Percentiles rank a stretch among this genome's conserved stretches.
phyloP scores from a whole-genome alignment of 2,329 filamentous ascomycete species.

The Didymella exigua region DNA sequence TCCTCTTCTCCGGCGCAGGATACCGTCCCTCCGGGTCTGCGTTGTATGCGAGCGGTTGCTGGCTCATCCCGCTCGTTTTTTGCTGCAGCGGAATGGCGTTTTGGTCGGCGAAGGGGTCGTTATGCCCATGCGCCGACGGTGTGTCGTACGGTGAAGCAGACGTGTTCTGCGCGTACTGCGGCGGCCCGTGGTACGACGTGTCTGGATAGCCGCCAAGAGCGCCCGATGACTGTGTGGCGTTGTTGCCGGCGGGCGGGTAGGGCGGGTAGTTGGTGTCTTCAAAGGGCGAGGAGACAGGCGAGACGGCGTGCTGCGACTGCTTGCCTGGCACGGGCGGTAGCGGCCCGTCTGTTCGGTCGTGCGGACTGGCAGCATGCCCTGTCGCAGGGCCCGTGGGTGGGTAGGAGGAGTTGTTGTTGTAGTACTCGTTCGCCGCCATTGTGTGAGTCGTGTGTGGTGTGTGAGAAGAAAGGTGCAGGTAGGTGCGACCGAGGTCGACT shows the following conservation, averaged over 20 bases:
- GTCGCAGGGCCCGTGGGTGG: slow-evolving; percentile 35
- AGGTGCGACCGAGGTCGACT: background rate
- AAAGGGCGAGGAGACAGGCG: slow-evolving; percentile 42
- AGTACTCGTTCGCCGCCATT: slow-evolving; percentile 66
- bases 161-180: slow-evolving; percentile 31
- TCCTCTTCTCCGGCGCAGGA: slow-evolving; percentile 25
- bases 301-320: slow-evolving; percentile 30
- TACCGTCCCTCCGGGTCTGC: slow-evolving; percentile 50
- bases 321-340: slow-evolving; percentile 40
- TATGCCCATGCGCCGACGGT: slow-evolving; percentile 56
- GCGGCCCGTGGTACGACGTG: slow-evolving; percentile 62
- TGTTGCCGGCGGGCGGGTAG: slow-evolving; percentile 45
- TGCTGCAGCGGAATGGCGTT: slow-evolving; percentile 55
- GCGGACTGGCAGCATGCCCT: slow-evolving; percentile 17
- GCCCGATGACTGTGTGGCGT: slow-evolving; percentile 40
- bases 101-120: slow-evolving; percentile 59
- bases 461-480: slow-evolving; percentile 1
- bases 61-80: slow-evolving; percentile 47
- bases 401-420: slow-evolving; percentile 61
- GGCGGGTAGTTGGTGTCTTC: slow-evolving; percentile 55
- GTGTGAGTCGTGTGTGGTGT: slow-evolving; percentile 4
- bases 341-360: slow-evolving; percentile 49
- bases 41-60: slow-evolving; percentile 46
- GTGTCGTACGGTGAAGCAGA: slow-evolving; percentile 35
- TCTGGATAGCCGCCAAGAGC: slow-evolving; percentile 62